Base-by-base conservation (phyloP, 495 filamentous ascomycete species). In the Penicillium desertorum region DNA sequence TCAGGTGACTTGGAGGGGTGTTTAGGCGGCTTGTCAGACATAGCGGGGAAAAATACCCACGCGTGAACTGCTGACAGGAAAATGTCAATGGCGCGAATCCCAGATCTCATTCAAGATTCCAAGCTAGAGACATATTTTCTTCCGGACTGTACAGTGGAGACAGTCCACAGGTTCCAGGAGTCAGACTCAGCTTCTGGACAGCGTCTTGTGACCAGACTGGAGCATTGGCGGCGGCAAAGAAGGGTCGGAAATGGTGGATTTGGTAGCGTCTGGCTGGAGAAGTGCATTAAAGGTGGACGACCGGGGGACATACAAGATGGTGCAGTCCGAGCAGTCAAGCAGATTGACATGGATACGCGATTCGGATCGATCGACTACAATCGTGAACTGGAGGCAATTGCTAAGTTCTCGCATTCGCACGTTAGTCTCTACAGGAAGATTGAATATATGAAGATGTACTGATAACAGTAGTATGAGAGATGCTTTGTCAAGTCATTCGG, bases 311-410 rank as follows among this genome's bases (percentile, higher is more conserved):
- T 5, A 14, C 29, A 49, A 34, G 9, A 14, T 34, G 29, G n/a
- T 32, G 27, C 42, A 44, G 16, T 60, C 9, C 45, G 57, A 54
- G 61, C 57, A 11, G 52, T 63, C 2, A 67, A 65, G 29, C 32
- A 58, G 11, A 61, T 49, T 29, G 57, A 63, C 22, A 58, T 30
- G 14, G 34, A 60, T 23, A 29, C 59, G 7, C 63, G 69, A 43
- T 36, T 29, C 41, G 48, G 54, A 10, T 36, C 32, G 1, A 54
- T 69, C 22, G 59, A 71, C 37, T 75, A 71, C 36, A 59, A 56
- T 29, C 62, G 67, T 4, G 76, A 79, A 47, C 48, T 78, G 11
- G 75, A 78, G 59, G 74, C 73, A 8, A 72, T 75, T 43, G 62
- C 65, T 32, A 78, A 72, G 54, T 77, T 79, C 58, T 79, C 75